Percentiles rank a stretch among this genome's conserved stretches.
Evolutionary conservation across 1,139 yeast genomes (phyloP).

Genomic region (Protomyces inouyei): DNA sequence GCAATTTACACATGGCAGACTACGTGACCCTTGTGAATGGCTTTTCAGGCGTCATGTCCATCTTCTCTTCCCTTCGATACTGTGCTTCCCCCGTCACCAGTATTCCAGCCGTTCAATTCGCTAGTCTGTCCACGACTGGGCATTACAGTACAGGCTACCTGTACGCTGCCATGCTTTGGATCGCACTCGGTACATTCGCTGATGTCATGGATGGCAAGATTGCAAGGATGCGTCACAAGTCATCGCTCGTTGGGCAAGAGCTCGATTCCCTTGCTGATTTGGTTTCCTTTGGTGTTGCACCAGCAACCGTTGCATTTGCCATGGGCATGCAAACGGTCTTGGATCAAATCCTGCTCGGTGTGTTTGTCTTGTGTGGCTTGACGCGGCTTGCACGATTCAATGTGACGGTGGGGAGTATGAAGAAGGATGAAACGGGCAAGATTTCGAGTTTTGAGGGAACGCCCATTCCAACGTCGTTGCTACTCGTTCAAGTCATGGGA

Average conservation of each 20-base stretch:
- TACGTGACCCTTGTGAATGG: slow-evolving; percentile 81
- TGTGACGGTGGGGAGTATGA: slow-evolving; percentile 86
- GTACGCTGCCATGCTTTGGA: slow-evolving; percentile 25
- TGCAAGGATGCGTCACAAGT: slow-evolving; percentile 86
- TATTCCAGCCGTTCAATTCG: slow-evolving; percentile 72
- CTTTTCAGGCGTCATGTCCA: slow-evolving; percentile 73
- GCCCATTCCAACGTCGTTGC: slow-evolving; percentile 85
- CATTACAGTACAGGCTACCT: slow-evolving; percentile 32
- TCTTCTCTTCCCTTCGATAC: slow-evolving; percentile 77
- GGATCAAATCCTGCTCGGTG: slow-evolving; percentile 70
- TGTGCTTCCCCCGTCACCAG: slow-evolving; percentile 53
- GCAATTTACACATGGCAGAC: slow-evolving; percentile 91
- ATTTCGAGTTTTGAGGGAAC: slow-evolving; percentile 85
- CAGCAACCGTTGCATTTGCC: slow-evolving; percentile 81
- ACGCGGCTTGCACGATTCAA: slow-evolving; percentile 92
- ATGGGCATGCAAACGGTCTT: slow-evolving; percentile 80
- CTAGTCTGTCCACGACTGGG: slow-evolving; percentile 67
- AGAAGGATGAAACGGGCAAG: slow-evolving; percentile 80
- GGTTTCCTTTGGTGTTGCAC: slow-evolving; percentile 42
- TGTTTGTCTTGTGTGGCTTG: slow-evolving; percentile 88
- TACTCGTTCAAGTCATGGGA: slow-evolving; percentile 70
- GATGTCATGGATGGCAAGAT: slow-evolving; percentile 97
- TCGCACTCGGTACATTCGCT: slow-evolving; percentile 74
- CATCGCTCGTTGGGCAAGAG: slow-evolving; percentile 95
- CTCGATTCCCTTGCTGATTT: slow-evolving; percentile 93